Evolutionary conservation across 495 filamentous ascomycete genomes (phyloP).

Genomic region (Penicillium psychrofluorescens): DNA sequence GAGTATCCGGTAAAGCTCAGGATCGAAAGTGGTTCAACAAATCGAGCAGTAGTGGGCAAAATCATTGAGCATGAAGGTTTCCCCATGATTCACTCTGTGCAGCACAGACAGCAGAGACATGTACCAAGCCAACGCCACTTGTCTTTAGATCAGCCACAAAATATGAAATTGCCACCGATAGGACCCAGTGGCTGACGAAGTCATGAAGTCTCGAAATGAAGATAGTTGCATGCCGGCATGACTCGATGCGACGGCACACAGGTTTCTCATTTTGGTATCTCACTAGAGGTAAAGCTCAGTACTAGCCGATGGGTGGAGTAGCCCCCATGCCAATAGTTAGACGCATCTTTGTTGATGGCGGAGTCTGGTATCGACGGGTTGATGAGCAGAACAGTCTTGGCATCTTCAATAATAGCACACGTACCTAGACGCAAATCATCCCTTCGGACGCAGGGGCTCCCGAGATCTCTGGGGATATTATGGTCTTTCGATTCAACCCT

Average conservation of each 20-base stretch:
- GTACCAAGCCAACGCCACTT: constrained; percentile 3
- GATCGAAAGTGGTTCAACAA: no score
- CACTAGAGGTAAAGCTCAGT: neutral
- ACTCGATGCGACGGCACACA: constrained; percentile 10
- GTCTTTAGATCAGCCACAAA: constrained; percentile 8
- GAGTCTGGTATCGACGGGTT: neutral
- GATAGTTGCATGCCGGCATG: constrained; percentile 6
- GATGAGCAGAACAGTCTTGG: constrained; percentile 3
- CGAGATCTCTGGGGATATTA: constrained; percentile 4
- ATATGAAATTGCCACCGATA: constrained; percentile 4
- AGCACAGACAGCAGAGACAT: constrained; percentile 7
- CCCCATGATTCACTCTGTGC: neutral
- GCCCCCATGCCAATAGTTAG: neutral
- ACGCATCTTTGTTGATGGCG: neutral
- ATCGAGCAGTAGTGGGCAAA: constrained; percentile 3
- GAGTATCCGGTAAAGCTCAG: no score
- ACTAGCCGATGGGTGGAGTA: neutral
- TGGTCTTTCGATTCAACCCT: constrained; percentile 6
- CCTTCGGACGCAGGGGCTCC: constrained; percentile 18
- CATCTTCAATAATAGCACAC: neutral
- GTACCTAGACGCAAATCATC: constrained; percentile 11
- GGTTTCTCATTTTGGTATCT: constrained; percentile 4
- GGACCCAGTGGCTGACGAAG: constrained; percentile 5
- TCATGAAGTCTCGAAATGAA: neutral
- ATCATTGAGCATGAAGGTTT: neutral